Evolutionary conservation across 164 flowering plant genomes (phyloP), one percentile per base, ranked within the genome.

Genomic region (Macadamia tetraphylla): DNA sequence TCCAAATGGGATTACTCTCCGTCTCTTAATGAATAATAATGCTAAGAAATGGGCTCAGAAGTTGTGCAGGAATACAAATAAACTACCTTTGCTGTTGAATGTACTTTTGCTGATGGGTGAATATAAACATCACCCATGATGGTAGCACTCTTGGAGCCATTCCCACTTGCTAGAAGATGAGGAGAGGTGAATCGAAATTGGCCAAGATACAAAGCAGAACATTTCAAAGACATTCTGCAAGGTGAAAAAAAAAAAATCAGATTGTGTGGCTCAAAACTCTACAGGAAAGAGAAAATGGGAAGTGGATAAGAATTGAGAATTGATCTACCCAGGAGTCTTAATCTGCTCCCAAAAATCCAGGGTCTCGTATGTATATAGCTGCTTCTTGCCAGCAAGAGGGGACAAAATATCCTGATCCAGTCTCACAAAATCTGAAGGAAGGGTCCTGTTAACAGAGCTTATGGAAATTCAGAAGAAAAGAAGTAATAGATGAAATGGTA

Each of bases 41-140:
- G 40, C 40, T 35, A 2, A 35, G 40, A 35, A 35, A 35, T 35
- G 40, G 40, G 40, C 40, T 0, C 40, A 35, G 1, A 35, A 35
- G 5, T 46, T 46, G 13, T 4, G 15, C 29, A 23, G 64, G 23
- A 11, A 29, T n/a, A n/a, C 64, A 60, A 64, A 1, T 6, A 2
- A 64, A 23, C 13, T 73, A 91, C 99, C 98, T 95, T 95, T 6
- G 99, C 97, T 58, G 89, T 86, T 70, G 96, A 91, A 76, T 95
- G 98, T 12, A 95, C 88, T 86, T 95, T 95, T 70, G 99, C 99
- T 7, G 98, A 92, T 67, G 99, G 99, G 78, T 95, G 99, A 66
- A 93, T 71, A 73, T 74, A 95, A 65, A 91, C 98, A 81, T 91
- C 92, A 58, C 97, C 98, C 18, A 70, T 68, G 30, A 92, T 82